Conservation (phyloP, 768 basidiomycete species). For the Daedaleopsis nitida region DNA sequence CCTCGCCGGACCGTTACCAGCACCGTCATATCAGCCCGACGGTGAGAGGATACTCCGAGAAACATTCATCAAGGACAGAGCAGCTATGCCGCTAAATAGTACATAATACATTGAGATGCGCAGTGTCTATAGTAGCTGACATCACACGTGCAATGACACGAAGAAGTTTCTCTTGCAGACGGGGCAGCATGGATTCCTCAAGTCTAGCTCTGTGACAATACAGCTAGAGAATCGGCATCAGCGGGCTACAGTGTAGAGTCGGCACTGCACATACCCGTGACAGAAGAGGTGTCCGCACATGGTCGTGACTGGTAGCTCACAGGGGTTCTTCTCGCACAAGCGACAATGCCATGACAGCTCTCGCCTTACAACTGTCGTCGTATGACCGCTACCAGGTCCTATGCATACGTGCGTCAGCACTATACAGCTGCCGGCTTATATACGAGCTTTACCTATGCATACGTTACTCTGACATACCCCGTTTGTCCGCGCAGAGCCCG, state of each 20-base stretch:
- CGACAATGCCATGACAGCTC: constrained; percentile 20
- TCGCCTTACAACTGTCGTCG: neutral
- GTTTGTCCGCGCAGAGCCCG: neutral
- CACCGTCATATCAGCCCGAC: no score
- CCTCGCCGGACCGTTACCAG: no score
- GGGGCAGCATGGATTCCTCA: neutral
- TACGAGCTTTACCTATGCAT: neutral
- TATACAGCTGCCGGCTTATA: neutral
- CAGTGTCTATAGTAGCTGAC: no score
- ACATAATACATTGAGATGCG: neutral
- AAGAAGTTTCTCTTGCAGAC: neutral
- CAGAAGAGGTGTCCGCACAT: constrained; percentile 32
- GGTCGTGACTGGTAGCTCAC: constrained; percentile 22
- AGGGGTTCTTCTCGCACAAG: constrained; percentile 20
- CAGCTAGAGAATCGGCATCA: neutral
- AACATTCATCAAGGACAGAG: neutral
- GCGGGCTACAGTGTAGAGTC: neutral
- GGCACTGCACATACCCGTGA: constrained; percentile 12
- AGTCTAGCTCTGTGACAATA: neutral
- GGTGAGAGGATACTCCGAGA: no score
- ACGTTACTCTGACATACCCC: neutral
- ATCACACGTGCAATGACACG: neutral
- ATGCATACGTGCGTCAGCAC: neutral
- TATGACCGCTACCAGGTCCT: neutral
- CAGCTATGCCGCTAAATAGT: no score